Conservation (phyloP, 495 filamentous ascomycete genomes). For the Staphylotrichum longicolle region DNA sequence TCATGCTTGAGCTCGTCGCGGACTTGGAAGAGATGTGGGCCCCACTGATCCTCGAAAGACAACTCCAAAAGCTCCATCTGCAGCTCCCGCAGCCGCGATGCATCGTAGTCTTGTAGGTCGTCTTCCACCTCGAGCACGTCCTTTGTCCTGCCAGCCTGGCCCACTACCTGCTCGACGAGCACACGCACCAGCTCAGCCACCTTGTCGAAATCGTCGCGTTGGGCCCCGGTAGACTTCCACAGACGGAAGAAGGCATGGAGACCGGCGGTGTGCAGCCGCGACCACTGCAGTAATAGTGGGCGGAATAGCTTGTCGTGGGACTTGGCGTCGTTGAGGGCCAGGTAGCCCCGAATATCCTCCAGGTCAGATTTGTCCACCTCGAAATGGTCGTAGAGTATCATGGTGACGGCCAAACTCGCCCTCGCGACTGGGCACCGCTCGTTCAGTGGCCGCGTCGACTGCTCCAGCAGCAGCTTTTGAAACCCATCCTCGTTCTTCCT, state of each 20-base stretch:
- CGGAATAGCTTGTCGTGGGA: conserved; percentile 84
- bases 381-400: conserved; percentile 91
- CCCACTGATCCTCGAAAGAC: conserved; percentile 93
- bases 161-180: conserved; percentile 87
- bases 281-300: conserved; percentile 91
- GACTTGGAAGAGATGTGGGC: conserved; percentile 80
- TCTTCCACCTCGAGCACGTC: conserved; percentile 88
- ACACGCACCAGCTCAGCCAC: conserved; percentile 87
- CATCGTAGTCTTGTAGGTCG: conserved; percentile 80
- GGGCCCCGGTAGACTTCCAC: conserved; percentile 86
- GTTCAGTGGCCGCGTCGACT: conserved; percentile 67
- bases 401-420: conserved; percentile 82
- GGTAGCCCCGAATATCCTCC: conserved; percentile 75
- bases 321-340: conserved; percentile 70
- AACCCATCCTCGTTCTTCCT: conserved; percentile 87
- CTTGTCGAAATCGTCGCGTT: conserved; percentile 84
- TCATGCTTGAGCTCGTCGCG: conserved; percentile 92
- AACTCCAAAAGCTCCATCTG: conserved; percentile 93
- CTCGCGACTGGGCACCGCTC: conserved; percentile 86
- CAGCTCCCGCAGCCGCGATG: conserved; percentile 70
- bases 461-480: conserved; percentile 87
- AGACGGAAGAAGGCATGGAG: conserved; percentile 87
- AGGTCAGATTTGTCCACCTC: conserved; percentile 84
- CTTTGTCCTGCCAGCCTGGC: conserved; percentile 75
- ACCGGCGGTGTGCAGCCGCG: conserved; percentile 83